phyloP scores from a whole-genome alignment of 352 stramenopile genomes.

The Thalassiosira exigua region DNA sequence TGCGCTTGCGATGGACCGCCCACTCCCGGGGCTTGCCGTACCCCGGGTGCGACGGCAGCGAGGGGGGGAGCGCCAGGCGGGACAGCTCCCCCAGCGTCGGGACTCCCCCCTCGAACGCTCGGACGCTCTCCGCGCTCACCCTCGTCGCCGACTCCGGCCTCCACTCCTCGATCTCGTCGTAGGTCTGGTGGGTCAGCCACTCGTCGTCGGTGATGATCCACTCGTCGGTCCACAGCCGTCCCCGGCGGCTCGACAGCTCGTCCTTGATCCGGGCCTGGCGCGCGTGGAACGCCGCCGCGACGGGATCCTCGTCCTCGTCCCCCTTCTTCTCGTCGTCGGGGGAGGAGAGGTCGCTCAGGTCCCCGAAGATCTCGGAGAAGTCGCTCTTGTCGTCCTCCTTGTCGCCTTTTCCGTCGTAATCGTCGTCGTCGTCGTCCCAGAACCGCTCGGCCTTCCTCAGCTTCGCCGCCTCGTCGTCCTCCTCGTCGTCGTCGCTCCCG shows the following conservation, averaged over 20 bases:
- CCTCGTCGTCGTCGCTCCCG: conserved; percentile 5
- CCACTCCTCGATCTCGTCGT: conserved; percentile 75
- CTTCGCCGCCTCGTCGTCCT: background rate
- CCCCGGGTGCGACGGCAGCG: conserved; percentile 48
- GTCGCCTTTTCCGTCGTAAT: conserved; percentile 3
- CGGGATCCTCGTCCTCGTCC: background rate
- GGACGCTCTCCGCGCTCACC: conserved; percentile 66
- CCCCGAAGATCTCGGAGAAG: background rate
- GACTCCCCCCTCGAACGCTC: conserved; percentile 59
- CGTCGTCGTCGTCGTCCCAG: background rate
- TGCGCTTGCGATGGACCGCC: conserved; percentile 38
- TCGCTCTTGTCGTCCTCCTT: background rate
- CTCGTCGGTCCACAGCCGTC: conserved; percentile 64
- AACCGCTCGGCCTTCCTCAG: background rate
- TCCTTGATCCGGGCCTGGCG: conserved; percentile 41
- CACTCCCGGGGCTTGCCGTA: conserved; percentile 63
- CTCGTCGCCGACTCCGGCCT: conserved; percentile 59
- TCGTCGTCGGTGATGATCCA: conserved; percentile 75
- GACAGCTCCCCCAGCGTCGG: conserved; percentile 65
- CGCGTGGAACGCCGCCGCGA: conserved; percentile 2
- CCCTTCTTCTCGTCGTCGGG: conserved; percentile 17
- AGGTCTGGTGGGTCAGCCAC: conserved; percentile 51
- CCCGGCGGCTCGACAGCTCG: conserved; percentile 56
- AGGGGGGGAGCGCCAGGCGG: conserved; percentile 51
- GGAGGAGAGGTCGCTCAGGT: background rate